phyloP scores from a whole-genome alignment of 805 yeast species.

The Candida stauntonica region DNA sequence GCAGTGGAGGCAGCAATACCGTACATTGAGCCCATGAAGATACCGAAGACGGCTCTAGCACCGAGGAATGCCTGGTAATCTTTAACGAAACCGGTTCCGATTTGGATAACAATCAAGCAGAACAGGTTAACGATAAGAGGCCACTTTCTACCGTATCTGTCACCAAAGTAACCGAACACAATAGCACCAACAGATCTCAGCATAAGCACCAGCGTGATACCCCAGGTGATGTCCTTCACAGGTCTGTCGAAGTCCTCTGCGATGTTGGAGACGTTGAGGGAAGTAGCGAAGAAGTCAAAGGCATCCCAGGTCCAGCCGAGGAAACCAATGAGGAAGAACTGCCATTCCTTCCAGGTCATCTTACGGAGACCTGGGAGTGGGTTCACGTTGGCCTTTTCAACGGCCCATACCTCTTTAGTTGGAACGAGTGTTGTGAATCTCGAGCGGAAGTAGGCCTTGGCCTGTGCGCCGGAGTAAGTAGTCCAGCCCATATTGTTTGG shows the following conservation, averaged over 20 bases:
- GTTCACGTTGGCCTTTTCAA: constrained; percentile 39
- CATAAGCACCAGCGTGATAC: constrained; percentile 62
- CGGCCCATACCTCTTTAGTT: constrained; percentile 34
- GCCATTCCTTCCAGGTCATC: constrained; percentile 50
- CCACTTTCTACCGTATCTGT: constrained; percentile 57
- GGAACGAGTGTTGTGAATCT: constrained; percentile 48
- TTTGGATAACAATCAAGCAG: constrained; percentile 48
- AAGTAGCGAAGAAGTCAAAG: constrained; percentile 56
- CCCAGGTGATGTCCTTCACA: constrained; percentile 52
- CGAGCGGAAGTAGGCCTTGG: constrained; percentile 24
- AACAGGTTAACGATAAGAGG: constrained; percentile 46
- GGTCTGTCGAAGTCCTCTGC: constrained; percentile 41
- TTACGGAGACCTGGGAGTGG: constrained; percentile 55
- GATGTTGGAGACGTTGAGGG: constrained; percentile 44
- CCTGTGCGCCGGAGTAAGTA: constrained; percentile 2
- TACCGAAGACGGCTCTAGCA: constrained; percentile 59
- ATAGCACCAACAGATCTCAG: constrained; percentile 63
- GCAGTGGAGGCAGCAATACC: constrained; percentile 42
- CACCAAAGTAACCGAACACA: constrained; percentile 56
- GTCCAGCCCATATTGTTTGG: constrained; percentile 8
- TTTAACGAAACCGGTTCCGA: constrained; percentile 59
- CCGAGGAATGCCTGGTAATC: constrained; percentile 55
- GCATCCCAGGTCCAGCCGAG: constrained; percentile 65
- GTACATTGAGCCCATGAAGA: constrained; percentile 47
- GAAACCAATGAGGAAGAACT: constrained; percentile 49